Percentiles rank a stretch among this genome's conserved stretches.
Conservation (phyloP, 2,329 filamentous ascomycete genomes). For the Drechslerella stenobrocha region DNA sequence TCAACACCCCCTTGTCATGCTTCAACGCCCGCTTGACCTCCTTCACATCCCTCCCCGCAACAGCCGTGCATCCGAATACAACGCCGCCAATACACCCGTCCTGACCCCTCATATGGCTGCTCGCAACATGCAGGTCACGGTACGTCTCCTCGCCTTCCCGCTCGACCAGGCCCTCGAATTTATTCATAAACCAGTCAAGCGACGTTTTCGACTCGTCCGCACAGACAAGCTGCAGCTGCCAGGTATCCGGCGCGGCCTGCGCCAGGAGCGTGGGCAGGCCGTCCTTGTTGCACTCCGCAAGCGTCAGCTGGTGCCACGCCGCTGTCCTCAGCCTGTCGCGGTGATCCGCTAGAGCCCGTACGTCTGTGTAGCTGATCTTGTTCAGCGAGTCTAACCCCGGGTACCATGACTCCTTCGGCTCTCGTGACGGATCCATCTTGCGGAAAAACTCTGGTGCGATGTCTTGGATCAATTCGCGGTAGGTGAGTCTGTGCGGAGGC, state of each 20-base stretch:
- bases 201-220: constrained; percentile 35
- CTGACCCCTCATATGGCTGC: constrained; percentile 28
- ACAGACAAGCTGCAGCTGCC: constrained; percentile 41
- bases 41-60: constrained; percentile 7
- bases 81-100: constrained; percentile 36
- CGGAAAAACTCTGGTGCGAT: constrained; percentile 37
- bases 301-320: constrained; percentile 32
- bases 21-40: constrained; percentile 25
- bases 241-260: constrained; percentile 21
- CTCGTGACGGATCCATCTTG: constrained; percentile 26
- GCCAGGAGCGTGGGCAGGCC: constrained; percentile 31
- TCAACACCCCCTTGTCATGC: constrained; percentile 32
- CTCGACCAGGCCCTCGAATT: constrained; percentile 25
- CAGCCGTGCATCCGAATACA: constrained; percentile 39
- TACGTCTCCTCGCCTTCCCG: constrained; percentile 34
- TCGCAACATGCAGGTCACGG: constrained; percentile 37
- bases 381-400: constrained; percentile 39
- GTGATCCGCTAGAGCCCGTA: constrained; percentile 23
- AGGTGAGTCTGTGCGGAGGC: constrained; percentile 14
- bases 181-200: constrained; percentile 42
- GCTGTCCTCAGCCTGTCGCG: constrained; percentile 20
- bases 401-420: constrained; percentile 28
- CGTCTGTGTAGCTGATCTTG: constrained; percentile 27
- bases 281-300: constrained; percentile 33
- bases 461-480: constrained; percentile 26